Evolutionary conservation across 306 rosid genomes (phyloP).

Genomic region (Acacia crassicarpa): DNA sequence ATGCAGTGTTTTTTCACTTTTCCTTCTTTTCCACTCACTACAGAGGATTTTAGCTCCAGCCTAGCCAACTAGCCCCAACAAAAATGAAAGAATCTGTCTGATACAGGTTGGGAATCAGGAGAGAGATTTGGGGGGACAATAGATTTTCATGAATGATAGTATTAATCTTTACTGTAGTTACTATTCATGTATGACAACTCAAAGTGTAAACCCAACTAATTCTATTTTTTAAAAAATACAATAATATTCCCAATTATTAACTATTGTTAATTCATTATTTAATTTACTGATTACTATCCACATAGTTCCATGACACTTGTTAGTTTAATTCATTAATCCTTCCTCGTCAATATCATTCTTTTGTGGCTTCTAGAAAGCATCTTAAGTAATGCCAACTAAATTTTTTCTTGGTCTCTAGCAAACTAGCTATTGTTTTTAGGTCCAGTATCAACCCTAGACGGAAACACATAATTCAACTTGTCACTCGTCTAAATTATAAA

Average conservation of each 20-base stretch:
- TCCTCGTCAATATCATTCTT: background rate
- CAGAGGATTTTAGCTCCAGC: constrained; percentile 3
- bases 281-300: background rate
- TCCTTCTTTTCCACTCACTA: background rate
- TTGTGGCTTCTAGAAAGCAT: constrained; percentile 1
- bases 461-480: constrained; percentile 15
- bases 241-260: background rate
- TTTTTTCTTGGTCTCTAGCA: constrained; percentile 13
- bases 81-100: background rate
- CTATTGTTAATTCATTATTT: background rate
- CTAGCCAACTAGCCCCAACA: background rate
- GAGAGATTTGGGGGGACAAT: background rate
- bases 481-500: constrained; percentile 7
- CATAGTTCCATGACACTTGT: background rate
- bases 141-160: background rate
- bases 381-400: background rate
- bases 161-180: background rate
- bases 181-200: background rate
- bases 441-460: background rate
- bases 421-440: background rate
- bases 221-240: background rate
- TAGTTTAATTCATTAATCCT: background rate
- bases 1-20: background rate
- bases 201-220: background rate
- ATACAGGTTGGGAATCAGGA: background rate